Evolutionary conservation across 2,329 filamentous ascomycete genomes (phyloP), one percentile per base, ranked within the genome.

Genomic region (Monosporascus sp.): DNA sequence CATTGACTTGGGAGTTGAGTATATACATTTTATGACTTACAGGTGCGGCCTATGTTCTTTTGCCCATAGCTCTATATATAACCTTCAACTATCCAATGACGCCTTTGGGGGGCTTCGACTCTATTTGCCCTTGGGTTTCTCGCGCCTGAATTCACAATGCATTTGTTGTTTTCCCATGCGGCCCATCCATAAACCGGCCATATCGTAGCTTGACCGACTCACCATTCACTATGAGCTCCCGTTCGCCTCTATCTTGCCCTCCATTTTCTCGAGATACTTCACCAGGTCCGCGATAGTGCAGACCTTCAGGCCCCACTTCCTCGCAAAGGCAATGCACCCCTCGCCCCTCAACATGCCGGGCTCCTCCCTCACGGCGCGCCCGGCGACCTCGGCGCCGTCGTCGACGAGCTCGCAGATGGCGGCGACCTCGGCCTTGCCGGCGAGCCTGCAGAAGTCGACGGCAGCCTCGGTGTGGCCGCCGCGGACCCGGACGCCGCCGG

Each of bases 241-340:
- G 53, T 79, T 80, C 24, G 70, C 57, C 49, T 67, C 69, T 14
- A 80, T 66, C 70, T 81, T 82, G 38, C 85, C 86, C 74, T 92
- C 86, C 39, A 78, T 85, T 76, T 84, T 86, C 71, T 94, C 87
- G 54, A 96, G 75, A 69, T 95, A 88, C 53, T 76, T 77, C 27
- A 93, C 87, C 73, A 99, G 72, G 72, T 93, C 91, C 68, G 93
- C 91, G 73, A 99, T 97, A 31, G 94, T 97, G 74, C 92, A 96
- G 54, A 96, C 90, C 77, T 88, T 94, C 62, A 99, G 77, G 5
- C 91, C 91, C 85, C 88, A 97, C 72, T 80, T 85, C 72, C 85
- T 84, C 27, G 91, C 94, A 79, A 99, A 99, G 49, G 78, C 81
- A 66, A 99, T 77, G 74, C 92, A 97, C 38, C 83, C 89, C 74